Evolutionary conservation across 108 stramenopile species (phyloP), one percentile per base, ranked within the genome.

Genomic region (Cylindrotheca closterium): DNA sequence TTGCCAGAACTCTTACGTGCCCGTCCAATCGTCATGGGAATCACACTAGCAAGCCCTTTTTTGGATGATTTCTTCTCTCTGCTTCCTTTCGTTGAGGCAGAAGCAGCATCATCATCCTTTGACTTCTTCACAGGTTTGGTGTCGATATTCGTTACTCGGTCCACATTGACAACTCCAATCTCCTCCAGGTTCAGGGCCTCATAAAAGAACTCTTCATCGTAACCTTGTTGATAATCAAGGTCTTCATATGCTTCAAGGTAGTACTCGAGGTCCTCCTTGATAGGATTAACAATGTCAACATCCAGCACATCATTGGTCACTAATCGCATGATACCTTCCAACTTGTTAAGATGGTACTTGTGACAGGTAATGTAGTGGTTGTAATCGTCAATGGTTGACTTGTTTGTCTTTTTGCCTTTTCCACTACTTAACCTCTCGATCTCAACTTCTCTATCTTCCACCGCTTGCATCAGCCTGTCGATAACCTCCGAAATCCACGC

Each of bases 191-290:
- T 93, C 32, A 97, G 65, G n/a, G 70, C 60, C 58, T 98, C 97
- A 65, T 97, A 98, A 51, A 92, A 93, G 22, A 82, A 77, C 8
- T 97, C 95, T 67, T 91, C 89, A 55, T 98, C 97, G 61, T 93
- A 94, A 12, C 78, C 80, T 68, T 89, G 83, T 49, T 87, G 77
- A 73, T 88, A 96, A 71, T 96, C 92, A 47, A 91, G 88, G 42
- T 99, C 96, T 52, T 87, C 59, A 55, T 91, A 83, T 15, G 81
- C 86, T 46, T 99, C 98, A 1, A 98, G 59, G 72, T 98, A 98
- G 67, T 96, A 98, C 19, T 96, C 96, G 12, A 99, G 58, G 65
- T 97, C 96, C n/a, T 98, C 99, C 74, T 88, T 93, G 45, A 81
- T 51, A 27, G 83, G 77, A 52, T 98, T 91, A 21, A 99, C 91